Base-by-base conservation (phyloP, 1,284 basidiomycete species). In the Sporisorium exsertum region DNA sequence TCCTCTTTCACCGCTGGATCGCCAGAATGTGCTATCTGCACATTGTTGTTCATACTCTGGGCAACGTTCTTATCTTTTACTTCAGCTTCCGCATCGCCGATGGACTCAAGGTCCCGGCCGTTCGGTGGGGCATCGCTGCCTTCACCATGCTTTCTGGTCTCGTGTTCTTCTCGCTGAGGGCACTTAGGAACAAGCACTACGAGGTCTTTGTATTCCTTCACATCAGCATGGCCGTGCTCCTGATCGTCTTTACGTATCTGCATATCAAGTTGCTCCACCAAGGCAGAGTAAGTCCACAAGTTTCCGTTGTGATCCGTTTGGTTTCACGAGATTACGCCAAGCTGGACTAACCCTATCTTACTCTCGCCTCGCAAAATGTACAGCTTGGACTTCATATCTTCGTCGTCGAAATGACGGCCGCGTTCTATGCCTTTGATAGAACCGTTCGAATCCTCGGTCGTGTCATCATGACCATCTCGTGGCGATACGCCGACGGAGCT, bases 1-100 rank as follows among this genome's bases (percentile, higher is more conserved):
- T 85, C 64, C 65, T 86, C 8, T 80, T 81, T 32, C 86, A 86
- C 50, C 81, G 84, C 9, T 84, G 82, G 82, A 69, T 86, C 20
- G 83, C 81, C 8, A 50, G 84, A 2, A 55, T 79, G 6, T 77
- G 77, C 53, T 78, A 72, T 43, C 10, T 72, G 1, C 73, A 83
- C 27, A 77, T 68, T 27, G 20, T 80, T 22, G 12, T 82, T 2
- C 85, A 86, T 42, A 77, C 63, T n/a, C 29, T 73, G 4, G 57
- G 33, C n/a, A 79, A 72, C 49, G 52, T 59, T 13, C 56, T 68
- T 33, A 47, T 53, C 33, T 58, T 57, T 9, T 40, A 64, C 5
- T 54, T 49, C n/a, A 49, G 51, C 24, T 22, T 40, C 15, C 50
- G 42, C 18, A 47, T 66, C 22, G 32, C 27, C 6, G 59, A 37